Percentiles rank a stretch among this genome's conserved stretches.
These are phyloP conservation scores for Helichrysum umbraculigerum DNA, from an alignment of 129 eudicot species.

Conservation along the genomic window DNA sequence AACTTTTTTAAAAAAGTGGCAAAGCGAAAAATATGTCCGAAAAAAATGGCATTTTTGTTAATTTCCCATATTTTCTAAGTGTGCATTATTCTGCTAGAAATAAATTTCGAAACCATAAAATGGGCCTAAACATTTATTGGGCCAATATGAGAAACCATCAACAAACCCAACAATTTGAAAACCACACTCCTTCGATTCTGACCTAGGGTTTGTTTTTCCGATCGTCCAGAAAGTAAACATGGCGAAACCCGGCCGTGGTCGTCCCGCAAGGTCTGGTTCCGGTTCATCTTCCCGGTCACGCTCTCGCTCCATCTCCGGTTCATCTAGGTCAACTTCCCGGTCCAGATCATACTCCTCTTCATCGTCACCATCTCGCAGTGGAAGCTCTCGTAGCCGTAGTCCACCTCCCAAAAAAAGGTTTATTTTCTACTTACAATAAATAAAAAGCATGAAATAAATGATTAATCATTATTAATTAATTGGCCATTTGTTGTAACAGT, in stretches of 20 bases:
- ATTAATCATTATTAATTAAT: neutral
- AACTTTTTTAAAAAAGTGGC: too few relatives aligned
- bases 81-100: too few relatives aligned
- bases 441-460: too few relatives aligned
- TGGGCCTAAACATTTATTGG: neutral
- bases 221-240: neutral
- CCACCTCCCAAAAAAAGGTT: constrained; percentile 52
- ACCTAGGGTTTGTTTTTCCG: neutral
- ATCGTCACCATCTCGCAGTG: constrained; percentile 60
- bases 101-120: too few relatives aligned
- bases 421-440: neutral
- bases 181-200: neutral
- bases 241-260: constrained; percentile 21
- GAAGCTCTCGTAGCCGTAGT: constrained; percentile 64
- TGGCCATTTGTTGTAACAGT: constrained; percentile 38
- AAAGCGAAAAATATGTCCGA: too few relatives aligned
- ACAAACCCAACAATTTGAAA: neutral
- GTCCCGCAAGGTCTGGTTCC: constrained; percentile 9
- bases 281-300: constrained; percentile 38
- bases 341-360: constrained; percentile 60
- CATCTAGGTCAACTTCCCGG: constrained; percentile 57
- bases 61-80: too few relatives aligned
- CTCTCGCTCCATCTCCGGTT: constrained; percentile 57
- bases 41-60: too few relatives aligned
- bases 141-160: neutral